A percentile compares a stretch with the other conserved stretches of the same genome.
Conservation (phyloP, 768 basidiomycete genomes). For the Termitomyces sp. region DNA sequence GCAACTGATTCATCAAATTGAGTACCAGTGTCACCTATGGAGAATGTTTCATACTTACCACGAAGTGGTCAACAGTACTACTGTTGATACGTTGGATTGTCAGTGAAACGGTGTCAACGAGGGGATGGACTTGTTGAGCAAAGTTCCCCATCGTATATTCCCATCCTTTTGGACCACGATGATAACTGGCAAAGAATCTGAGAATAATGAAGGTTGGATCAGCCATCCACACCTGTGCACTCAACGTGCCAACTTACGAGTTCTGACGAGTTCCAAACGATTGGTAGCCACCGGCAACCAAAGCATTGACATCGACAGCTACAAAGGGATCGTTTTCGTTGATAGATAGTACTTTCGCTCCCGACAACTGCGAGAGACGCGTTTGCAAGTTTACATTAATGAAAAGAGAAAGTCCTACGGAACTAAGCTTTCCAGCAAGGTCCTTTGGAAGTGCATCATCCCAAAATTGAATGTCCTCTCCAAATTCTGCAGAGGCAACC, state of each 20-base stretch:
- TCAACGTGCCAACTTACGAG: constrained; percentile 23
- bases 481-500: constrained; percentile 45
- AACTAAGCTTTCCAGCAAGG: constrained; percentile 41
- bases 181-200: constrained; percentile 46
- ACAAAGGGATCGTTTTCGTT: constrained; percentile 46
- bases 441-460: constrained; percentile 45
- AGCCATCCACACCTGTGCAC: neutral
- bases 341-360: constrained; percentile 51
- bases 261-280: constrained; percentile 48
- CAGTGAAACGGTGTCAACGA: constrained; percentile 45
- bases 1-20: constrained; percentile 32
- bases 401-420: constrained; percentile 23
- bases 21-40: neutral
- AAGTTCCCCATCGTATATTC: constrained; percentile 48
- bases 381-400: neutral
- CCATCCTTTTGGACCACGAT: constrained; percentile 32
- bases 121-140: constrained; percentile 47
- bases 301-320: constrained; percentile 47
- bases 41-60: constrained; percentile 25
- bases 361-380: constrained; percentile 29
- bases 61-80: constrained; percentile 34
- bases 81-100: constrained; percentile 40
- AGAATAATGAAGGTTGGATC: neutral
- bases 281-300: constrained; percentile 48
- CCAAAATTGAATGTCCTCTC: constrained; percentile 48